Evolutionary conservation across 23 red algal species (phyloP).

Genomic region (Agarophyton chilense): DNA sequence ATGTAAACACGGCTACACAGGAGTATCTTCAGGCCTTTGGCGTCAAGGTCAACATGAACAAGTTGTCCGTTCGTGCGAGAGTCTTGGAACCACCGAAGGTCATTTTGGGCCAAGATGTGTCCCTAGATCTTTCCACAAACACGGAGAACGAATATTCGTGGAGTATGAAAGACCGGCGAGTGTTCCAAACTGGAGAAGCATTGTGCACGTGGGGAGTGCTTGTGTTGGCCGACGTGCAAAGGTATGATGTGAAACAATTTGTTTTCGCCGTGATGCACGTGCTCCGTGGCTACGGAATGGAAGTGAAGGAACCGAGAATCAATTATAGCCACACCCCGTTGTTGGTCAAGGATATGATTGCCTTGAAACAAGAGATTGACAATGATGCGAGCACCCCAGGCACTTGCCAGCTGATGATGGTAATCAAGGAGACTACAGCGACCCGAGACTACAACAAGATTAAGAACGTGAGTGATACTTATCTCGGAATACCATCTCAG

Average conservation of each 20-base stretch:
- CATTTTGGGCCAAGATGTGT: conserved; percentile 28
- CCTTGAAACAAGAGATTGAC: conserved; percentile 31
- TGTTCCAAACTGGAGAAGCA: conserved; percentile 35
- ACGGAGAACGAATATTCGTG: conserved; percentile 44
- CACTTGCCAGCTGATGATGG: conserved; percentile 72
- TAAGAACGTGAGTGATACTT: conserved; percentile 68
- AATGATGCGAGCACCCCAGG: conserved; percentile 18
- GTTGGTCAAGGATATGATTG: conserved; percentile 51
- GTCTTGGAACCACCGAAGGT: conserved; percentile 49
- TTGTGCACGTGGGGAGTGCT: conserved; percentile 63
- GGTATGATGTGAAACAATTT: conserved; percentile 42
- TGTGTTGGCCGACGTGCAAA: conserved; percentile 28
- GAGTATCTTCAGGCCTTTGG: conserved; percentile 68
- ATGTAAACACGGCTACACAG: conserved; percentile 40
- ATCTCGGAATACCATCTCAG: conserved; percentile 68
- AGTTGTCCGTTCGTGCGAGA: conserved; percentile 21
- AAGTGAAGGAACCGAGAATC: conserved; percentile 27
- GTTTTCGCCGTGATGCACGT: conserved; percentile 26
- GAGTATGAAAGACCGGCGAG: conserved; percentile 39
- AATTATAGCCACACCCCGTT: conserved; percentile 37
- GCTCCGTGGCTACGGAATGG: conserved; percentile 23
- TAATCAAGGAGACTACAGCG: conserved; percentile 62
- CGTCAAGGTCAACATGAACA: conserved; percentile 63
- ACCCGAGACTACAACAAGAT: conserved; percentile 76
- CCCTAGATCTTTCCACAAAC: conserved; percentile 29